A percentile compares a stretch with the other conserved stretches of the same genome.
These are phyloP conservation scores for Vicia villosa DNA, from an alignment of 306 rosid genomes.

Conservation along the genomic window DNA sequence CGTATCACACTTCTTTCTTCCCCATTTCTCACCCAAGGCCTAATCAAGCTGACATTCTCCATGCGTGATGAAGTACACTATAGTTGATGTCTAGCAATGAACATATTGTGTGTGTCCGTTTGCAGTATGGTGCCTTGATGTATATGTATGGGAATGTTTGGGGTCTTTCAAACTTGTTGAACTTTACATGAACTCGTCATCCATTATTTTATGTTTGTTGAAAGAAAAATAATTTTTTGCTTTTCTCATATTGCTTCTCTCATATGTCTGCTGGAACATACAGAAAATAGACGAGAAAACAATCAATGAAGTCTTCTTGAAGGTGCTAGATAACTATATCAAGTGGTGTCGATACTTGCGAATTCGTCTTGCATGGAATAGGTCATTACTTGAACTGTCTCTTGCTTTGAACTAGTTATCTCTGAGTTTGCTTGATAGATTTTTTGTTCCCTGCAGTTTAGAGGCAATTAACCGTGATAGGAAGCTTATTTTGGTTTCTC, in stretches of 20 bases:
- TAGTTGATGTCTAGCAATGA: too few relatives aligned
- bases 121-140: constrained; percentile 14
- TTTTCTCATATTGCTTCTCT: background rate
- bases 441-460: constrained; percentile 60
- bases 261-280: constrained; percentile 33
- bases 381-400: constrained; percentile 57
- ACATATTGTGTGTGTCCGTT: background rate
- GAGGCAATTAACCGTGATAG: constrained; percentile 89
- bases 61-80: too few relatives aligned
- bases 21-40: background rate
- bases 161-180: background rate
- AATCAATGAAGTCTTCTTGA: constrained; percentile 76
- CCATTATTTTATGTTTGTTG: too few relatives aligned
- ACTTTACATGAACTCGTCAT: background rate
- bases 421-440: constrained; percentile 36
- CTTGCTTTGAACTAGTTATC: constrained; percentile 27
- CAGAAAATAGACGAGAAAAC: constrained; percentile 94
- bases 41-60: background rate
- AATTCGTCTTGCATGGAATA: constrained; percentile 81
- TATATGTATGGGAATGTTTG: background rate
- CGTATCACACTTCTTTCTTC: constrained; percentile 7
- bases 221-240: too few relatives aligned
- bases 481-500: constrained; percentile 77
- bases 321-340: constrained; percentile 88
- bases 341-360: constrained; percentile 93